Evolutionary conservation across 148 eudicot species (phyloP), one percentile per base, ranked within the genome.

Genomic region (Rheum nobile): DNA sequence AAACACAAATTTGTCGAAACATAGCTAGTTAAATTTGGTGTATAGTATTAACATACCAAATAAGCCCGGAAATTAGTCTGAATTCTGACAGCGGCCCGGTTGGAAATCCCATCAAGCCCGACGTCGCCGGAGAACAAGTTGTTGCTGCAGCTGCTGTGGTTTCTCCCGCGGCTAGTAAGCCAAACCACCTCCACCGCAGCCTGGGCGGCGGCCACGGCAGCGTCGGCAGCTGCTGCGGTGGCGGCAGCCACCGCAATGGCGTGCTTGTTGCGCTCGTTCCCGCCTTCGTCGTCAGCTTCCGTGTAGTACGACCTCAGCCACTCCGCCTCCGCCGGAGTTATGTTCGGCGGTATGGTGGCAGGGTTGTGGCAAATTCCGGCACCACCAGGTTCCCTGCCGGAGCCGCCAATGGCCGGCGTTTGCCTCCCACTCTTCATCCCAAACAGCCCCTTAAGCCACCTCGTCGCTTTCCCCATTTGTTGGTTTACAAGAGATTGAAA

Each of bases 231-330:
- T 0, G 88, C 90, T 0, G 92, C 90, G 1, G 90, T 88, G 75
- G 91, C 97, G 0, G 93, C 89, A 12, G 95, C 95, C 68, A 92
- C 89, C 4, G 95, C 89, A 71, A 86, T 85, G 6, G 92, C 92
- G 48, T 90, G 92, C 80, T 86, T 86, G 77, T 71, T 88, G 75
- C 88, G 86, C 54, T 91, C 88, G 47, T 73, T 79, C 8, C 84
- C 89, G 0, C 82, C 54, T 13, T 84, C 84, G 8, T 74, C 80
- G 4, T 85, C 88, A 0, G 82, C 50, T 12, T 85, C 83, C 0
- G 48, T 38, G 67, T 80, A 90, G 75, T 85, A 86, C 0, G 86
- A 82, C 46, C 75, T 84, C 67, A 90, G 75, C 90, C 92, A 88
- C 7, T 81, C 86, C 11, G 91, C 87, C 24, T 88, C 95, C 4